Evolutionary conservation across 192 early-diverging fungal genomes (phyloP), one percentile per base, ranked within the genome.

Genomic region (Coemansia sp.): DNA sequence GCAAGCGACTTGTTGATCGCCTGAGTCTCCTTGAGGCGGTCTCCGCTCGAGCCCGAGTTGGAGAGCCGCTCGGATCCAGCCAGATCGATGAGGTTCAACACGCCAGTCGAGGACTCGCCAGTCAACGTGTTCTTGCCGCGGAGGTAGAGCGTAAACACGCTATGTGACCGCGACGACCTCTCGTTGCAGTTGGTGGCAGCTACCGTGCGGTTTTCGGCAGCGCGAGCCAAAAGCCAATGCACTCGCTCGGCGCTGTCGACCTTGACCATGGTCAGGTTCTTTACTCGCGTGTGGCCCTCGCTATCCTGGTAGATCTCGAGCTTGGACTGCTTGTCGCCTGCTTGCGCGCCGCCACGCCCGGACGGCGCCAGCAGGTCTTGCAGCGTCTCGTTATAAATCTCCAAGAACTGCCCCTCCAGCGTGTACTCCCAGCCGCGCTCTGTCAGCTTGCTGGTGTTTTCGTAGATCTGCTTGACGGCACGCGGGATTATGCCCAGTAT

Each of bases 321-420:
- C 76, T 93, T 98, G 33, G 84, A 80, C 57, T 84, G 84, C 58
- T 70, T 84, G 44, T 69, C 80, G 46, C 70, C 61, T 7, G 58
- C 50, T 28, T 40, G 58, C 58, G 69, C 82, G 33, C 66, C 80
- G 52, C 70, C 63, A 13, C 70, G 72, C 2, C 55, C 72, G n/a
- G 78, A 47, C 0, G 87, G 83, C 3, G 73, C 53, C 42, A 97
- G 67, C 47, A 99, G 75, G 71, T 99, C 97, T 52, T 92, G 88
- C 21, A 99, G 86, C 4, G 86, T 86, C 72, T 99, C 97, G 74
- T 98, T 98, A 78, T 99, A 99, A 64, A 99, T 98, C 78, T 99
- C 96, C 37, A 99, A 46, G 75, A 92, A 99, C 68, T 95, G 91
- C 4, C 89, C 92, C 79, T 91, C 90, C 83, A 98, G 89, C 33